A percentile compares a stretch with the other conserved stretches of the same genome.
phyloP scores from a whole-genome alignment of 2,329 filamentous ascomycete genomes.

The Aspergillus pseudotamarii region DNA sequence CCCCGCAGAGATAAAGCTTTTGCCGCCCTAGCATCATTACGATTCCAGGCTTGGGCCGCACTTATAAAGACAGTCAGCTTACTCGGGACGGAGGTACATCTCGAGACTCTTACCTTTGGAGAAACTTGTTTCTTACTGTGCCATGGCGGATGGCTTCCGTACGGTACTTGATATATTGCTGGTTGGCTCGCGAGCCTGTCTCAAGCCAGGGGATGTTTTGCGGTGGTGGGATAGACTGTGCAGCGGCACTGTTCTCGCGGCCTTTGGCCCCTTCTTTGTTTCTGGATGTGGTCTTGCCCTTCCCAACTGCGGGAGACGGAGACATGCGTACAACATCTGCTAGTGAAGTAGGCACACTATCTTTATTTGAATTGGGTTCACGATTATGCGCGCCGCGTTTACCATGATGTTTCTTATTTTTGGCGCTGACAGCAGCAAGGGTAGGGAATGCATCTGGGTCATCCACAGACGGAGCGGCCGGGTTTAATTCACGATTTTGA shows the following conservation, averaged over 20 bases:
- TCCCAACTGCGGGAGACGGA: conserved; percentile 72
- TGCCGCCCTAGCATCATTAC: conserved; percentile 92
- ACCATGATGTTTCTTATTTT: conserved; percentile 89
- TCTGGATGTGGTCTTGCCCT: conserved; percentile 58
- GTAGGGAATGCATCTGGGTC: conserved; percentile 95
- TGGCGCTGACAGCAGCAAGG: conserved; percentile 73
- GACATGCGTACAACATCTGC: conserved; percentile 96
- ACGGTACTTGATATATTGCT: conserved; percentile 90
- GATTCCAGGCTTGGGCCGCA: conserved; percentile 97
- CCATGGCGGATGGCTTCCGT: conserved; percentile 97
- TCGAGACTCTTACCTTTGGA: conserved; percentile 71
- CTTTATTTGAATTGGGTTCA: conserved; percentile 60
- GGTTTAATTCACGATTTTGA: conserved; percentile 64
- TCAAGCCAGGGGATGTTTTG: conserved; percentile 96
- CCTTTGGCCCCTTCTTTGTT: conserved; percentile 63
- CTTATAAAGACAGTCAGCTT: conserved; percentile 49
- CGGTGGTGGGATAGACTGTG: conserved; percentile 81
- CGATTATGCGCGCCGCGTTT: conserved; percentile 77
- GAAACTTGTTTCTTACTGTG: conserved; percentile 91
- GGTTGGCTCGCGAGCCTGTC: conserved; percentile 87
- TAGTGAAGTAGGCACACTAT: conserved; percentile 73
- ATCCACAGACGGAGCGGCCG: conserved; percentile 76
- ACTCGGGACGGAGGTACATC: not conserved
- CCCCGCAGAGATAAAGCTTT: conserved; percentile 93
- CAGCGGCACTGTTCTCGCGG: conserved; percentile 77